Conservation (phyloP, 169 alveolate species). For the Cryptosporidium muris region DNA sequence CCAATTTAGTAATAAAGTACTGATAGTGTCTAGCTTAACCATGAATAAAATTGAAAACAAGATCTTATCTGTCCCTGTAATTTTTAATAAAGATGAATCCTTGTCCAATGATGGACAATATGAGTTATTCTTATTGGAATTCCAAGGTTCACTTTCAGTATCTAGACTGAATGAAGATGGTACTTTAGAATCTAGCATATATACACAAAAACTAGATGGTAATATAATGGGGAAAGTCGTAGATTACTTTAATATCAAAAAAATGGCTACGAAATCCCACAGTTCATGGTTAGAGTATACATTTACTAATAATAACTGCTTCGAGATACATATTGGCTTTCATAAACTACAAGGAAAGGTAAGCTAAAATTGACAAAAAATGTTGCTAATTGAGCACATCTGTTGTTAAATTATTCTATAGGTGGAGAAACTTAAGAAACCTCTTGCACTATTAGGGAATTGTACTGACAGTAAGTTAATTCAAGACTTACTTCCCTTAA, state of each 20-base stretch:
- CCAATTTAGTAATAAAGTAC: too few relatives aligned
- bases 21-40: too few relatives aligned
- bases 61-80: too few relatives aligned
- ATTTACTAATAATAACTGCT: constrained; percentile 19
- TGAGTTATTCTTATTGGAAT: constrained; percentile 2
- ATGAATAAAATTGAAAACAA: too few relatives aligned
- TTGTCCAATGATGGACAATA: too few relatives aligned
- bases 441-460: neutral
- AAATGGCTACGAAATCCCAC: constrained; percentile 5
- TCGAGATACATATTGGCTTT: constrained; percentile 39
- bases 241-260: constrained; percentile 29
- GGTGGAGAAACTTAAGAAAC: constrained; percentile 35
- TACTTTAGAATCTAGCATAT: constrained; percentile 1
- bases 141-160: constrained; percentile 30
- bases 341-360: constrained; percentile 41
- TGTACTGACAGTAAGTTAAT: neutral
- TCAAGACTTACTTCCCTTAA: constrained; percentile 7
- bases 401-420: neutral
- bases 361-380: constrained; percentile 1
- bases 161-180: constrained; percentile 28
- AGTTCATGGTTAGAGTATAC: neutral
- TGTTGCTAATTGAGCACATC: neutral
- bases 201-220: too few relatives aligned
- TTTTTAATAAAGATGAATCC: too few relatives aligned
- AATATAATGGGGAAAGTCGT: too few relatives aligned